Base-by-base conservation (phyloP, 108 stramenopile genomes). In the Aureococcus anophagefferens region DNA sequence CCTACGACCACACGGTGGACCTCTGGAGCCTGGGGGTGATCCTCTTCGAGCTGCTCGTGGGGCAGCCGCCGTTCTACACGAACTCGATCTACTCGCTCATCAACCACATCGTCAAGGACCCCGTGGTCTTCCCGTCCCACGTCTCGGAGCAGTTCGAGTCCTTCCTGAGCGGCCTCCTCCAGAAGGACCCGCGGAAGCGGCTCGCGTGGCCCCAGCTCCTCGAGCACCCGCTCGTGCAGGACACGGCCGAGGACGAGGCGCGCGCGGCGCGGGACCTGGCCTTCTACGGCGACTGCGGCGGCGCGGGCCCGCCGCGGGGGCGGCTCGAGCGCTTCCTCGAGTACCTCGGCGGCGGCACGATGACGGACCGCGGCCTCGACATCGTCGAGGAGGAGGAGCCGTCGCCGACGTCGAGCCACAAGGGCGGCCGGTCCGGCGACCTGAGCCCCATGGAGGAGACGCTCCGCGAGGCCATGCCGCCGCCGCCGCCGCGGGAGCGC, bases 21-120 rank as follows among this genome's bases (percentile, higher is more conserved):
- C 74, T 89, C 16, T 89, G 88, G 88, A 65, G 70, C 15, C 78
- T 88, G 28, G 88, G 88, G 0, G 82, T 87, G 3, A 87, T 89
- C 68, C 63, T 89, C 0, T 89, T 83, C 74, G 87, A 88, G 77
- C 81, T 86, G 16, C 69, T 72, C 17, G 79, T 77, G 33, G 87
- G 87, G n/a, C 82, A 84, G 59, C 87, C 87, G 25, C 87, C 87
- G 18, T 88, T 87, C 75, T 88, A 86, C 78, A 85, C 87, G 18
- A 84, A 81, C 77, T 80, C 70, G 40, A 87, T 88, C 33, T 85
- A 84, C 75, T 79, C 82, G n/a, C 75, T 88, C 30, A 86, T 88
- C 46, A 84, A 87, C 64, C 81, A 78, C 66, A 88, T 88, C 65
- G 81, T 86, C 34, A 83, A 83, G 72, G 84, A 88, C 66, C 75